Percentiles rank a stretch among this genome's conserved stretches.
phyloP scores from a whole-genome alignment of 441 rosid genomes.

The Rhodomyrtus psidioides region DNA sequence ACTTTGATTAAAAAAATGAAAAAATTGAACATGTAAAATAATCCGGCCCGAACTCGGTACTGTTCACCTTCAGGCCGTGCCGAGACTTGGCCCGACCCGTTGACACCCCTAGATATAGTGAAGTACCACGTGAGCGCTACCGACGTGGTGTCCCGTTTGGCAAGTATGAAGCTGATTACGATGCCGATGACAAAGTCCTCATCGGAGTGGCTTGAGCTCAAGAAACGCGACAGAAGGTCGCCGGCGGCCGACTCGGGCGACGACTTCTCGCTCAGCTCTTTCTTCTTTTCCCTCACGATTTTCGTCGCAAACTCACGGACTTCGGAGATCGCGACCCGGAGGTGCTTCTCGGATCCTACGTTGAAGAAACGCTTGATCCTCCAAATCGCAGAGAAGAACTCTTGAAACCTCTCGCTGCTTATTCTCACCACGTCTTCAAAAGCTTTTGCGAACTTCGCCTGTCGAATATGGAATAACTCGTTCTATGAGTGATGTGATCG shows the following conservation, averaged over 20 bases:
- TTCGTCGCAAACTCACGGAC: conserved; percentile 46
- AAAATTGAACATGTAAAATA: no score
- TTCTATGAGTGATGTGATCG: neutral
- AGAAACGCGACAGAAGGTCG: conserved; percentile 55
- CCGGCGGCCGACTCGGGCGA: conserved; percentile 3
- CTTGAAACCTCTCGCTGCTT: no score
- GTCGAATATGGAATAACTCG: neutral
- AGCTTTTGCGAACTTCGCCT: conserved; percentile 32
- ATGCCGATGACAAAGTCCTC: conserved; percentile 46
- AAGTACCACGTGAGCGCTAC: conserved; percentile 77
- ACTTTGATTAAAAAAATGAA: no score
- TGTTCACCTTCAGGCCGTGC: no score
- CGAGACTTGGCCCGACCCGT: no score
- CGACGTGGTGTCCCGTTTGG: conserved; percentile 76
- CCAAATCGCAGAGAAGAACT: conserved; percentile 25
- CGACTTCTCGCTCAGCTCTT: conserved; percentile 17
- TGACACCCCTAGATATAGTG: no score
- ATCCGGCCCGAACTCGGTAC: no score
- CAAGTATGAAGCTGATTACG: conserved; percentile 54
- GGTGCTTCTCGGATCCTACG: conserved; percentile 40
- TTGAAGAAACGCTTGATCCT: conserved; percentile 29
- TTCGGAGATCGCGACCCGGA: conserved; percentile 20
- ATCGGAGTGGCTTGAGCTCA: conserved; percentile 37
- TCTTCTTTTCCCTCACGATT: conserved; percentile 39
- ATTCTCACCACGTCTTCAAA: conserved; percentile 41